phyloP scores from a whole-genome alignment of 495 filamentous ascomycete species.

The Aspergillus incahuasiensis region DNA sequence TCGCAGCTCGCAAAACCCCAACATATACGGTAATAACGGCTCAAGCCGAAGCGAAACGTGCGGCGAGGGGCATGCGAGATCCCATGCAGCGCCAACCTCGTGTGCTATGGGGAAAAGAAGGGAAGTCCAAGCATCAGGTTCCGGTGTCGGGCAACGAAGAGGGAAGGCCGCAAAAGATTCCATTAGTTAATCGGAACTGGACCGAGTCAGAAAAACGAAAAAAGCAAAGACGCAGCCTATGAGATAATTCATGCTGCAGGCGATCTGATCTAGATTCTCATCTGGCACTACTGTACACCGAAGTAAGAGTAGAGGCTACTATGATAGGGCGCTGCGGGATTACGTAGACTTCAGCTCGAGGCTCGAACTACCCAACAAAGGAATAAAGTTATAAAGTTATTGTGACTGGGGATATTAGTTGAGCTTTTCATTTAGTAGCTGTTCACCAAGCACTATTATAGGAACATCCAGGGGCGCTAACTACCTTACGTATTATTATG shows the following conservation, averaged over 20 bases:
- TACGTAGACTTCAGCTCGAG: background rate
- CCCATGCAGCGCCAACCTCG: background rate
- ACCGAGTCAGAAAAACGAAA: background rate
- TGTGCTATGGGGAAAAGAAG: slow-evolving; percentile 1
- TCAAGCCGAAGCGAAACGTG: slow-evolving; percentile 10
- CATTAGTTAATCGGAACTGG: slow-evolving; percentile 4
- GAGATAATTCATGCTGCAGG: background rate
- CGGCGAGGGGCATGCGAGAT: background rate
- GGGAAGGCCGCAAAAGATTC: background rate
- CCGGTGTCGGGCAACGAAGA: slow-evolving; percentile 1
- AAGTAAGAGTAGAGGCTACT: too few relatives aligned
- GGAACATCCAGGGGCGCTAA: too few relatives aligned
- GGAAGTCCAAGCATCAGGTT: background rate
- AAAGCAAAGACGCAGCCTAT: background rate
- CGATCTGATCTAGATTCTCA: background rate
- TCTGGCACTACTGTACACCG: background rate
- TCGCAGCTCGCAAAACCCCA: background rate
- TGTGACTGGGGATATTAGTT: background rate
- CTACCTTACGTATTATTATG: slow-evolving; percentile 5
- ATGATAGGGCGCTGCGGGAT: background rate
- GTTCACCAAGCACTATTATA: background rate
- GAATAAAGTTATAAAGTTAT: background rate
- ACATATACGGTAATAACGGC: background rate
- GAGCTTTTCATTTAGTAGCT: too few relatives aligned
- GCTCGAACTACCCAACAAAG: too few relatives aligned